Conservation (phyloP, 768 basidiomycete genomes). For the Hypholoma sublateritium region DNA sequence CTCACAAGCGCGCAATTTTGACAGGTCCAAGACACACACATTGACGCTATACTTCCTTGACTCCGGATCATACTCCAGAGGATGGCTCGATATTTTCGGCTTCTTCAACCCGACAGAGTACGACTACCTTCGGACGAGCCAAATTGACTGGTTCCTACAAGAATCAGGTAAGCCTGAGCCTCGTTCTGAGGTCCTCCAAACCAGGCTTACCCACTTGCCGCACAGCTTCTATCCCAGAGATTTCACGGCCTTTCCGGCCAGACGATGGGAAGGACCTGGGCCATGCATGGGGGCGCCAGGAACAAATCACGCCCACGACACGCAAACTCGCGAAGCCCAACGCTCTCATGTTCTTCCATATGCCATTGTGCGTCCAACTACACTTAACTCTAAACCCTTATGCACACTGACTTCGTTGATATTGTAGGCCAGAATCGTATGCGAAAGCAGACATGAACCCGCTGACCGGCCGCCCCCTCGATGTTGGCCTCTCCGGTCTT, state of each 20-base stretch:
- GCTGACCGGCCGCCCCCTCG: slow-evolving; percentile 58
- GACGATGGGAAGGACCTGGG: slow-evolving; percentile 73
- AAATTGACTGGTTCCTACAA: slow-evolving; percentile 90
- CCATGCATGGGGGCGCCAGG: slow-evolving; percentile 57
- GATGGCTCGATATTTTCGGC: slow-evolving; percentile 59
- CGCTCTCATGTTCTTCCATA: slow-evolving; percentile 97
- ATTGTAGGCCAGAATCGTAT: slow-evolving; percentile 72
- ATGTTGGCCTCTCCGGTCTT: slow-evolving; percentile 63
- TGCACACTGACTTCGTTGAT: not conserved
- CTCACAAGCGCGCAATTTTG: not conserved
- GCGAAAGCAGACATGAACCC: slow-evolving; percentile 63
- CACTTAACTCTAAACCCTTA: not conserved
- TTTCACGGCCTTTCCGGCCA: slow-evolving; percentile 82
- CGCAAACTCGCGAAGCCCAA: slow-evolving; percentile 83
- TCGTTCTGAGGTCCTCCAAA: not conserved
- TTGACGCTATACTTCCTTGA: slow-evolving; percentile 91
- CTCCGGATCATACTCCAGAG: slow-evolving; percentile 74
- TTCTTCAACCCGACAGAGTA: slow-evolving; percentile 72
- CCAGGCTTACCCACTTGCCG: not conserved
- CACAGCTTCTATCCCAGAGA: slow-evolving; percentile 60
- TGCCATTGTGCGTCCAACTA: slow-evolving; percentile 66
- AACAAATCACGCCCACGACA: slow-evolving; percentile 57
- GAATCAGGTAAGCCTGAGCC: slow-evolving; percentile 57
- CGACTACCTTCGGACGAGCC: slow-evolving; percentile 81
- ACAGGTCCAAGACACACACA: slow-evolving; percentile 83